These are phyloP conservation scores for Auriscalpium vulgare DNA, from an alignment of 768 basidiomycete species.

Conservation along the genomic window DNA sequence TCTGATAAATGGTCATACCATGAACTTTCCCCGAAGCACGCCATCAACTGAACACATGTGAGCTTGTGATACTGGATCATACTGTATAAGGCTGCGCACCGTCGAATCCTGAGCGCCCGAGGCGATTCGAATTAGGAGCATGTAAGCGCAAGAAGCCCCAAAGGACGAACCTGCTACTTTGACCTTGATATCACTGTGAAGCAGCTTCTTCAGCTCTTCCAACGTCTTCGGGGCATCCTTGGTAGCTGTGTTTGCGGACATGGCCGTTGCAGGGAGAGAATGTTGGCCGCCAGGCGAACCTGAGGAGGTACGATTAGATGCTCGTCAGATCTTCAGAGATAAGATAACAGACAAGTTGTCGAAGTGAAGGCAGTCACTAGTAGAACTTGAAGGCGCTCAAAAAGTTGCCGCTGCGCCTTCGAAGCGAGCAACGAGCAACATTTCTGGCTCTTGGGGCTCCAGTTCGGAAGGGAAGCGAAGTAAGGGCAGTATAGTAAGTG, in stretches of 20 bases:
- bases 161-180: constrained; percentile 78
- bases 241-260: constrained; percentile 22
- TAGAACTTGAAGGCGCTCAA: no score
- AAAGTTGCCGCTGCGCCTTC: no score
- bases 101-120: constrained; percentile 43
- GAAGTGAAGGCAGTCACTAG: no score
- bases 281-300: no score
- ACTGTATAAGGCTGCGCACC: constrained; percentile 34
- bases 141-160: constrained; percentile 17
- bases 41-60: constrained; percentile 64
- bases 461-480: no score
- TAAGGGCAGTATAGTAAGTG: no score
- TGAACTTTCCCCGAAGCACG: constrained; percentile 89
- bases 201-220: constrained; percentile 45
- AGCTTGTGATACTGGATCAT: not conserved
- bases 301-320: no score
- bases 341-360: no score
- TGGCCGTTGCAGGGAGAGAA: not conserved
- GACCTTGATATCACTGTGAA: constrained; percentile 69
- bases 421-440: no score
- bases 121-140: constrained; percentile 1
- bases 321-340: no score
- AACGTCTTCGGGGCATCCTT: constrained; percentile 40
- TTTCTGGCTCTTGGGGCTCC: no score
- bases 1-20: constrained; percentile 38